Evolutionary conservation across 495 filamentous ascomycete species (phyloP), one percentile per base, ranked within the genome.

Genomic region (Penicillium herquei): DNA sequence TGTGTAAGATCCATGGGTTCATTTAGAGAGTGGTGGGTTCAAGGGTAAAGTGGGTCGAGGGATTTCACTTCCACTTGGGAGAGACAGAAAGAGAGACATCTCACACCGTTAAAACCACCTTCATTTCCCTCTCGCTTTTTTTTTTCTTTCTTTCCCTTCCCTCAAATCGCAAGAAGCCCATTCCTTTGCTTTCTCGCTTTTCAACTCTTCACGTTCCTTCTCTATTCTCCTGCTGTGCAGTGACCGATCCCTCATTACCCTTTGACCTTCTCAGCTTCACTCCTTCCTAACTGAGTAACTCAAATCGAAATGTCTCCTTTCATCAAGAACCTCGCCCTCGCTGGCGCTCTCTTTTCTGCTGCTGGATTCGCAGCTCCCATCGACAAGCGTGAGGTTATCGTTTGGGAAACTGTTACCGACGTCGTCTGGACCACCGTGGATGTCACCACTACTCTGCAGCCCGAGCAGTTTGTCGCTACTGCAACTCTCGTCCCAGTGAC

Each of bases 361-460:
- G 39, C 71, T 48, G 60, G 63, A 58, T 58, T 69, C 17, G 67
- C 75, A 39, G 70, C 65, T 51, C 75, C 75, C 34, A 49, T 72
- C 16, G 61, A 73, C 39, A 75, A 74, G 72, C 75, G 75, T 52
- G 70, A 59, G 21, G 21, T 26, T 34, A 55, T 68, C 16, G 67
- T 70, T 7, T 70, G 65, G 65, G 57, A 68, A 56, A 68, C 65
- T 43, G 67, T 70, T 39, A 70, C 67, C 12, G 65, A 70, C 37
- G 51, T 72, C 26, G 73, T 70, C 55, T 73, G 70, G 67, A 73
- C 69, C 51, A 77, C 74, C 39, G 57, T 78, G 51, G 73, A 76
- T 53, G 57, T 76, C 51, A 78, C 74, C 63, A 73, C 69, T 60
- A 78, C 75, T 56, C 11, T 78, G 66, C 68, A 64, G 56, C 58